These are phyloP conservation scores for Ramalina intermedia DNA, from an alignment of 495 filamentous ascomycete species.

Conservation along the genomic window DNA sequence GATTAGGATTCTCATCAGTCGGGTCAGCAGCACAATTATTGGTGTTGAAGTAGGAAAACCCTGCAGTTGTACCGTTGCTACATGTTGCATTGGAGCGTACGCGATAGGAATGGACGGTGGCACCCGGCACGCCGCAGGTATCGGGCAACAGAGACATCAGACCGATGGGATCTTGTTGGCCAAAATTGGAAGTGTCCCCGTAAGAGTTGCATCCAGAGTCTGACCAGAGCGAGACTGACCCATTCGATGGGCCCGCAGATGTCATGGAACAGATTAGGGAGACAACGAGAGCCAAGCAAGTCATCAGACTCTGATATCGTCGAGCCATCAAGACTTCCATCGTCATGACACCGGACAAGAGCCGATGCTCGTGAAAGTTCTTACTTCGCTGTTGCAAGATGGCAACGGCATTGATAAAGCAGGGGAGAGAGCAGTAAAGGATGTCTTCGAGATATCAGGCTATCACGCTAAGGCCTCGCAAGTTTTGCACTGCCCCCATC, in stretches of 20 bases:
- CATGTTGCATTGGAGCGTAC: background rate
- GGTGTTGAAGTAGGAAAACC: background rate
- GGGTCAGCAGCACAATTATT: conserved; percentile 1
- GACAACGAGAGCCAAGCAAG: no score
- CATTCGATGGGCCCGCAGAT: background rate
- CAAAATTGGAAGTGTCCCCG: background rate
- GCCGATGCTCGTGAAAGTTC: no score
- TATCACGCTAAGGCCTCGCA: no score
- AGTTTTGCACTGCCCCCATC: no score
- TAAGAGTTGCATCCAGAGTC: conserved; percentile 3
- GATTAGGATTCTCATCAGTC: conserved; percentile 2
- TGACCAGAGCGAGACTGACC: background rate
- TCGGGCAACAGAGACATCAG: background rate
- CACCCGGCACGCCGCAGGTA: background rate
- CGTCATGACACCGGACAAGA: no score
- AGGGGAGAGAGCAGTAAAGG: no score
- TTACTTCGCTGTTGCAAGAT: no score
- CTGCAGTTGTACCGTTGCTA: conserved; percentile 1
- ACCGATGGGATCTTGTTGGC: conserved; percentile 1
- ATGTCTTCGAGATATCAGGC: no score
- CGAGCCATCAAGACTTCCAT: no score
- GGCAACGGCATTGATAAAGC: no score
- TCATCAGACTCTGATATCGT: no score
- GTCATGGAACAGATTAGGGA: no score
- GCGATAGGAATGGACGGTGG: conserved; percentile 1